phyloP scores from a whole-genome alignment of 495 filamentous ascomycete genomes.

The Thermothielavioides terrestris region DNA sequence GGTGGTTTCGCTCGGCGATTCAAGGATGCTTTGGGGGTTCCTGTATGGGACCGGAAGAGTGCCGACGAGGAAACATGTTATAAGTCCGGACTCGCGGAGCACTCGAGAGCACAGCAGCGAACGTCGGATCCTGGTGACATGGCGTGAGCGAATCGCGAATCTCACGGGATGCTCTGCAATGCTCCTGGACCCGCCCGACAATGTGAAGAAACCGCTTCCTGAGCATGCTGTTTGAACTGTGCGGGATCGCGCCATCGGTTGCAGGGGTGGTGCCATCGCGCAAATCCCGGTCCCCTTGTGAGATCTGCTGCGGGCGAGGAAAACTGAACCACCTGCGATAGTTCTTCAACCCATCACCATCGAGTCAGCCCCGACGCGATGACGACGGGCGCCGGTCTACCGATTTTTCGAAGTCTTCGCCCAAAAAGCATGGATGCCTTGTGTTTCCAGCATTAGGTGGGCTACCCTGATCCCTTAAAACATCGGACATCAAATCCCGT shows the following conservation, averaged over 20 bases:
- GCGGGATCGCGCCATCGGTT: conserved; percentile 29
- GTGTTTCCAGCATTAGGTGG: no score
- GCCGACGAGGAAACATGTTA: background rate
- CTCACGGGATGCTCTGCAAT: background rate
- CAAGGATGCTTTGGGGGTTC: background rate
- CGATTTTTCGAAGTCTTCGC: no score
- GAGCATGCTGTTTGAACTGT: conserved; percentile 8
- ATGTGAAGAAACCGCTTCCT: background rate
- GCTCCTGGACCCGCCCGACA: background rate
- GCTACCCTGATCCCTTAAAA: no score
- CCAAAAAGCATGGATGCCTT: no score
- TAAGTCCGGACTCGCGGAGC: background rate
- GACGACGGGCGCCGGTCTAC: no score
- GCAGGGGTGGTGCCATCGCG: conserved; percentile 25
- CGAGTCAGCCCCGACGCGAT: background rate
- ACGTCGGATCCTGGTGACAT: conserved; percentile 17
- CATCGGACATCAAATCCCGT: no score
- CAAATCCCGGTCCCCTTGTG: background rate
- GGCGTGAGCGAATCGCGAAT: conserved; percentile 19
- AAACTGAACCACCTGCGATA: background rate
- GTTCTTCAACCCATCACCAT: background rate
- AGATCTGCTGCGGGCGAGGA: background rate
- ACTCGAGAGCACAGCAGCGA: background rate
- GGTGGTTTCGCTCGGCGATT: background rate
- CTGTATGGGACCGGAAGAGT: background rate